A percentile compares a stretch with the other conserved stretches of the same genome.
phyloP scores from a whole-genome alignment of 148 eudicot genomes.

The Oxyria digyna region DNA sequence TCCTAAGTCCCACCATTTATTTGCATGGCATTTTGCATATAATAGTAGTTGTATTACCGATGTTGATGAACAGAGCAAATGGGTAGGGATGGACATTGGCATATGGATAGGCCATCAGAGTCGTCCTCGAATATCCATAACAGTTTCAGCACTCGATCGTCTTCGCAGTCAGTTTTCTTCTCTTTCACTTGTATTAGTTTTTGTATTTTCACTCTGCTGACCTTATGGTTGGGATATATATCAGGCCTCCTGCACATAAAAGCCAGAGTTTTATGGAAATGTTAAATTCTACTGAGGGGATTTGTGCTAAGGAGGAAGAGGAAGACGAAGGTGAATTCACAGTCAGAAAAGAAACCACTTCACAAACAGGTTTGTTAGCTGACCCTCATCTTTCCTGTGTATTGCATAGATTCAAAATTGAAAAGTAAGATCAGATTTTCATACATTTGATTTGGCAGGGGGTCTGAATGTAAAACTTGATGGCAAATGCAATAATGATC shows the following conservation, averaged over 20 bases:
- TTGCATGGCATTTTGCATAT: too few species aligned
- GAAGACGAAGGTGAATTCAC: conserved; percentile 56
- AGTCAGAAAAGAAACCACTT: conserved; percentile 56
- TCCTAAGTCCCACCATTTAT: too few species aligned
- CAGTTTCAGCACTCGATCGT: conserved; percentile 58
- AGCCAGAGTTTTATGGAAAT: conserved; percentile 68
- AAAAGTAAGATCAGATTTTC: too few species aligned
- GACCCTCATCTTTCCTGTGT: background rate
- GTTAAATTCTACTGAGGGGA: conserved; percentile 61
- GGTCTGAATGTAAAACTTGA: conserved; percentile 24
- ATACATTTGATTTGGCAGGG: conserved; percentile 27
- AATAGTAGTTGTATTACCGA: background rate
- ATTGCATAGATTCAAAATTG: background rate
- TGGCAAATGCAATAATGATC: conserved; percentile 7
- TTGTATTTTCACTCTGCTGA: background rate
- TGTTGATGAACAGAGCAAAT: conserved; percentile 32
- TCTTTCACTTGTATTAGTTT: background rate
- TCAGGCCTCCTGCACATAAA: conserved; percentile 52
- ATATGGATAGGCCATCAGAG: conserved; percentile 57
- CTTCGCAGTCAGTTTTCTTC: conserved; percentile 56
- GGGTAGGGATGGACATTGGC: conserved; percentile 36
- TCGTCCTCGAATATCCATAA: conserved; percentile 48
- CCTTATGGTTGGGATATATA: background rate
- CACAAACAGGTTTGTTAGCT: conserved; percentile 25
- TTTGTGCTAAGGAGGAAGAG: conserved; percentile 58